Evolutionary conservation across 495 filamentous ascomycete genomes (phyloP).

Genomic region (Terfezia claveryi): DNA sequence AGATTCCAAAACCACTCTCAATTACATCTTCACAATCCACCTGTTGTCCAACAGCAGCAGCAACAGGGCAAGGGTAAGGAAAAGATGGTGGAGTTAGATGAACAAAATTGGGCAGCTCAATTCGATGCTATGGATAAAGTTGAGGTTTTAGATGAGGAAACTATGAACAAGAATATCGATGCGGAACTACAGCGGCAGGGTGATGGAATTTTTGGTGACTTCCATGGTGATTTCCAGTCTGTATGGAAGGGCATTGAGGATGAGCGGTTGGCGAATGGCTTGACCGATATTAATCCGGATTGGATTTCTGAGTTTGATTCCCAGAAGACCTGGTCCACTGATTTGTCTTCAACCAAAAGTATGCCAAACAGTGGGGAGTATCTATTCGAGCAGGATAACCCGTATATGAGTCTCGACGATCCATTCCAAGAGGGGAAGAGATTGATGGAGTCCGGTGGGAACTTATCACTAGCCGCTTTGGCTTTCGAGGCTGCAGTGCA

Average conservation of each 20-base stretch:
- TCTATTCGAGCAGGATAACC: constrained; percentile 81
- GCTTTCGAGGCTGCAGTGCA: constrained; percentile 96
- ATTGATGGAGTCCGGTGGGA: constrained; percentile 79
- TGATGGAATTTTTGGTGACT: constrained; percentile 40
- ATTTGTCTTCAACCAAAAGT: constrained; percentile 14
- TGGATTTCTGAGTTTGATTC: constrained; percentile 18
- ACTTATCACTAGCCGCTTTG: constrained; percentile 76
- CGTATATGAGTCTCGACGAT: constrained; percentile 51
- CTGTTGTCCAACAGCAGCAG: constrained; percentile 19
- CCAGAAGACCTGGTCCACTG: constrained; percentile 12
- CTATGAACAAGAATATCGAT: constrained; percentile 43
- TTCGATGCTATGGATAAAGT: constrained; percentile 65
- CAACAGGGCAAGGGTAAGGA: constrained; percentile 56
- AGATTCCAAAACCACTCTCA: not conserved
- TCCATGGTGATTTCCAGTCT: constrained; percentile 73
- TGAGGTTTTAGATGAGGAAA: constrained; percentile 32
- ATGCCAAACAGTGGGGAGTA: constrained; percentile 48
- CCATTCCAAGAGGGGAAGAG: constrained; percentile 78
- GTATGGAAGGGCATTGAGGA: constrained; percentile 74
- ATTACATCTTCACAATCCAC: constrained; percentile 28
- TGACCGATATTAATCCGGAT: constrained; percentile 3
- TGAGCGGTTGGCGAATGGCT: constrained; percentile 37
- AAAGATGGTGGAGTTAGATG: constrained; percentile 78
- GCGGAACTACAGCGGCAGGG: constrained; percentile 59
- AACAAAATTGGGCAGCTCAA: constrained; percentile 85